These are phyloP conservation scores for Pleurotus djamor DNA, from an alignment of 768 basidiomycete species.

Conservation along the genomic window DNA sequence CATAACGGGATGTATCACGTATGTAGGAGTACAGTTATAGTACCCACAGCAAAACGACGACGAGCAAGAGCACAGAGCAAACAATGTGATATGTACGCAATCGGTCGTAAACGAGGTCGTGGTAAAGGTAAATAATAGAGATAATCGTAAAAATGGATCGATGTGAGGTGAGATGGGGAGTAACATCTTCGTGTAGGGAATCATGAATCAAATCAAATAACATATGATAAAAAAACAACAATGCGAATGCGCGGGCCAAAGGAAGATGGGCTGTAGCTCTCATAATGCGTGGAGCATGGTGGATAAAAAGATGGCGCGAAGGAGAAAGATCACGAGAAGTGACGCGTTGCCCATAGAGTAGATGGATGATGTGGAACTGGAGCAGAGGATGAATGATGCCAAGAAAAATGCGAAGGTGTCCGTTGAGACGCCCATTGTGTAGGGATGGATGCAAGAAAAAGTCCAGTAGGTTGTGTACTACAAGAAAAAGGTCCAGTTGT, in stretches of 20 bases:
- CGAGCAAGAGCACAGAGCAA: too few relatives aligned
- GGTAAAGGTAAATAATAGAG: too few relatives aligned
- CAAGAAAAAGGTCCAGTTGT: background rate
- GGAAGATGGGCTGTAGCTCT: background rate
- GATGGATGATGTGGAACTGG: background rate
- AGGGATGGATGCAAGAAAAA: background rate
- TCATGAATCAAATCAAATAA: background rate
- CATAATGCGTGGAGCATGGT: too few relatives aligned
- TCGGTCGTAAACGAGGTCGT: too few relatives aligned
- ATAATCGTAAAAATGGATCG: too few relatives aligned
- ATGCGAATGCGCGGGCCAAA: background rate
- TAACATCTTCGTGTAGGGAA: background rate
- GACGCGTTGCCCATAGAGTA: background rate
- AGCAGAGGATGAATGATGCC: background rate
- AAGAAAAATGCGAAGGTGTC: background rate
- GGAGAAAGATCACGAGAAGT: too few relatives aligned
- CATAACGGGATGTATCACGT: too few relatives aligned
- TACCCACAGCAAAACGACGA: too few relatives aligned
- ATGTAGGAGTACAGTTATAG: too few relatives aligned
- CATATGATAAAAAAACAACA: background rate
- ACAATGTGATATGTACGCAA: too few relatives aligned
- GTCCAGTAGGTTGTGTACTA: background rate
- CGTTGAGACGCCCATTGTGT: background rate
- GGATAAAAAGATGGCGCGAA: too few relatives aligned
- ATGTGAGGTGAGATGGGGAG: background rate